Evolutionary conservation across 371 early-diverging fungal genomes (phyloP), one percentile per base, ranked within the genome.

Genomic region (Apophysomyces elegans): DNA sequence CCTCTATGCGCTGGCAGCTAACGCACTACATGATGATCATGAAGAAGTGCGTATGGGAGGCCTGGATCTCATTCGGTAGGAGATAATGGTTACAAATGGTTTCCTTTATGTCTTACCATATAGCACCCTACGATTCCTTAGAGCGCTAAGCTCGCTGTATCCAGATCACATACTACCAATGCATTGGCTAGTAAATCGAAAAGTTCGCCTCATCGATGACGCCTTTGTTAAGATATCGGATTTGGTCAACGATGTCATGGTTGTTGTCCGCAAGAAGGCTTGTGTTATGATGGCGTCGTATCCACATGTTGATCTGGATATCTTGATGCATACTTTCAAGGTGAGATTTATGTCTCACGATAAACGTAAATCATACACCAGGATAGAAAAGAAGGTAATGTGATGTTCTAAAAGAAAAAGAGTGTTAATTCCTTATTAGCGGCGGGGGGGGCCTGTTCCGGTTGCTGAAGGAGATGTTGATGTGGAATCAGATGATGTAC

Each of bases 191-290:
- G 76, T 32, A 74, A 79, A 37, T 70, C 75, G 14, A 63, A 78
- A 16, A 50, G 76, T 87, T 11, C 76, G 90, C n/a, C 65, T 92
- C 13, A 85, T 88, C 5, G 91, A 92, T 67, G 91, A 91, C 67
- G 90, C 93, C 8, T 92, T 93, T 66, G 84, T 88, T 18, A 84
- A 86, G 69, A 78, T 89, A 14, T 92, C 93, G 64, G 92, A 93
- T 66, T 77, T 91, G 77, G 88, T 91, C 36, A 92, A 91, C 62
- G 93, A 93, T 70, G 79, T 85, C 46, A 84, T 88, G 1, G 81
- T 90, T 57, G 71, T 73, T 14, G 85, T 92, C 14, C 81, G 93
- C 3, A 86, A 88, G 43, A 87, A 89, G 62, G 92, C 92, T 0
- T 89, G 89, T 68, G 75, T 84, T 0, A 71, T 86, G 47, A 78